Base-by-base conservation (phyloP, 176 grass and related monocot genomes). In the Thinopyrum elongatum region DNA sequence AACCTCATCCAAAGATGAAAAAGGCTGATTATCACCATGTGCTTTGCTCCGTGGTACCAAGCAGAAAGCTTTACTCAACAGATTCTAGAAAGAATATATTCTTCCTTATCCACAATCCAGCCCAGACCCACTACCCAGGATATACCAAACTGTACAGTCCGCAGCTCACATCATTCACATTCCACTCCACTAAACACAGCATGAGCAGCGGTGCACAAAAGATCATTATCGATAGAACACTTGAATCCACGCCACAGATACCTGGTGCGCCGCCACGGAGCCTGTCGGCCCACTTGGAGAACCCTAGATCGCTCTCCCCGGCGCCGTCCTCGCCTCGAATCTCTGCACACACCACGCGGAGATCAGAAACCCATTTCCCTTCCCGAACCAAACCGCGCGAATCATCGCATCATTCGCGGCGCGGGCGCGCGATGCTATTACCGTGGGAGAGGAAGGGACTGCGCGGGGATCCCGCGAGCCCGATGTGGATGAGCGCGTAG, bases 361-460 rank as follows among this genome's bases (percentile, higher is more conserved):
- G 60, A 47, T 76, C 61, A 88, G 21, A 44, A 34, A 85, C 2
- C 51, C 3, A 5, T 26, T 12, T 66, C 62, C 34, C 5, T 61
- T 25, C 9, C 67, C n/a, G 46, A 35, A 76, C 68, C 71, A 27
- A 84, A 65, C 12, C 0, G 7, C 44, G 8, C 76, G 33, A 82
- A 88, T 85, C 83, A 75, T 57, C 53, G 19, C 7, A 22, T 59
- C 55, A 9, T 51, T 51, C 47, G 47, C 67, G 33, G 19, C 33
- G 19, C 31, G 65, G 8, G 66, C 25, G 22, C 44, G 44, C 13
- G 49, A 53, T 53, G 49, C 19, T n/a, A 36, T 83, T 82, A 58
- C 90, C 90, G 63, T 88, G 86, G 39, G 97, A 91, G 60, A 94
- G 85, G 87, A 99, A 88, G n/a, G 97, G 97, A 84, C 88, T 99